Conservation (phyloP, 2,329 filamentous ascomycete genomes). For the Daldinia sp. region DNA sequence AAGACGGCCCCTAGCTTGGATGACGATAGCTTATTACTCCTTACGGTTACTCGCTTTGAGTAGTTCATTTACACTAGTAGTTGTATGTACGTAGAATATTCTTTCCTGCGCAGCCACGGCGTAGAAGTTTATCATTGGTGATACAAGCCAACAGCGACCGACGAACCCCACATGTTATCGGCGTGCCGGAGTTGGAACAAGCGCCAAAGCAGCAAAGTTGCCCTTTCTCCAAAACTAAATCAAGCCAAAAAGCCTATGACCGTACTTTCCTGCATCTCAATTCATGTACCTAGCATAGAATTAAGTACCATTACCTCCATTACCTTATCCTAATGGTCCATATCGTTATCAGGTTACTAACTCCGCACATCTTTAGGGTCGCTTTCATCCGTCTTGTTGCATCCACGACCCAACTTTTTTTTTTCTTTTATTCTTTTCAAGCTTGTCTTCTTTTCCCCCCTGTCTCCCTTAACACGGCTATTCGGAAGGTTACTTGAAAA, state of each 20-base stretch:
- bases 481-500: background rate
- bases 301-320: no score
- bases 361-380: slow-evolving; percentile 19
- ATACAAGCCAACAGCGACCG: slow-evolving; percentile 1
- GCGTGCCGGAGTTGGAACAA: slow-evolving; percentile 25
- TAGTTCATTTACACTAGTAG: background rate
- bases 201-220: slow-evolving; percentile 12
- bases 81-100: background rate
- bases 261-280: background rate
- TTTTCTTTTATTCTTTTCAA: slow-evolving; percentile 4
- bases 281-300: background rate
- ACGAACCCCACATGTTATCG: slow-evolving; percentile 14
- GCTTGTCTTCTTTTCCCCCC: background rate
- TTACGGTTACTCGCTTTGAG: slow-evolving; percentile 23
- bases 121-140: slow-evolving; percentile 19
- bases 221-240: background rate
- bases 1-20: background rate
- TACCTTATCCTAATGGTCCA: background rate
- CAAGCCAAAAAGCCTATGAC: background rate
- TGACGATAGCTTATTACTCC: slow-evolving; percentile 31
- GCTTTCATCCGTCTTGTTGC: slow-evolving; percentile 28
- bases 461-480: background rate
- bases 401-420: slow-evolving; percentile 23
- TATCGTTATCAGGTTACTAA: background rate
- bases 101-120: slow-evolving; percentile 2